Evolutionary conservation across 2,329 filamentous ascomycete species (phyloP), one percentile per base, ranked within the genome.

Genomic region (Rhinocladiella mackenziei): DNA sequence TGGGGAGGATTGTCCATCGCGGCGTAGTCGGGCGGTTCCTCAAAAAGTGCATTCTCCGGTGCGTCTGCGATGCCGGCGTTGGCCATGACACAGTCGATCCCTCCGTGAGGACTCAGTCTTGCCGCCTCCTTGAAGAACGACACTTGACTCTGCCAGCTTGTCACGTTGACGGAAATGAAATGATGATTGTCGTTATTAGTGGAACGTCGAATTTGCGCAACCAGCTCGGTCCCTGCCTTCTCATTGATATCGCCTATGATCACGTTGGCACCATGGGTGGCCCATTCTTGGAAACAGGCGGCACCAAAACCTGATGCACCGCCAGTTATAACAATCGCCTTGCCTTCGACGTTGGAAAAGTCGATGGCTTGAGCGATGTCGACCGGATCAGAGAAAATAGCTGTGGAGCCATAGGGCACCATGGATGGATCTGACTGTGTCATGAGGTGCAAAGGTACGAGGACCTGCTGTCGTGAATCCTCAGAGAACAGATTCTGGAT

Each of bases 231-330:
- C 17, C 80, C 81, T 7, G 67, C 68, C 13, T 62, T 52, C 44
- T 73, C 68, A 57, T 78, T 75, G 56, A 85, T 65, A 61, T 86
- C 82, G 30, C 79, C 81, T 28, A 85, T 69, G 52, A 83, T 69
- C 34, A 85, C 65, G 51, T 77, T 74, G 1, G 81, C 80, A 14
- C 77, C 77, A 50, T 73, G 65, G 0, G 61, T 57, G 8, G 78
- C 77, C 75, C 76, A 80, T 46, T 69, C 62, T 25, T 67, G 67
- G 26, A 74, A 71, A 57, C 80, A 75, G 14, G 68, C 70, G 8
- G 74, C 73, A 2, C 79, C 79, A 48, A 82, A 70, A 5, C 78
- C 78, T 43, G 76, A 78, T 15, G 80, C 78, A 19, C 77, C 80
- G 33, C 81, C 81, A 0, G 81, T 84, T 53, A 84, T 76, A 46